Percentiles rank a stretch among this genome's conserved stretches.
Conservation (phyloP, 139 green algal genomes). For the Mesotaenium endlicherianum region DNA sequence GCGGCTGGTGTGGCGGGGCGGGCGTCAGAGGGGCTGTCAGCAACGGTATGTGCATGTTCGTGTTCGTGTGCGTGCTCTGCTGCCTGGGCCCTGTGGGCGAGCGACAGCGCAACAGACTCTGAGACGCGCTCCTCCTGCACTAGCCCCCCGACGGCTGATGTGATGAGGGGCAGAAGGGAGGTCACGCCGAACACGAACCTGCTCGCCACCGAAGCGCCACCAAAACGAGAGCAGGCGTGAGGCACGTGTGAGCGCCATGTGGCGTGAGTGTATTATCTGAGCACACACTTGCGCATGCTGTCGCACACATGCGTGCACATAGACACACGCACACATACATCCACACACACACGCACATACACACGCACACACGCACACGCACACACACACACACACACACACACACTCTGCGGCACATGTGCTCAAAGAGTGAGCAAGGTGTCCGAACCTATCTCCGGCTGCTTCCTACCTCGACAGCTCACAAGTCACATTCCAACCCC, state of each 20-base stretch:
- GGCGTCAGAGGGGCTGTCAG: too few relatives aligned
- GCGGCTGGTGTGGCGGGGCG: too few relatives aligned
- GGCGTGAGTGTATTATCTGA: neutral
- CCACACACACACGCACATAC: neutral
- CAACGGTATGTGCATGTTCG: neutral
- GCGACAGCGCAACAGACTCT: neutral
- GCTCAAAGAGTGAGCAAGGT: too few relatives aligned
- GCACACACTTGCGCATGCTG: neutral
- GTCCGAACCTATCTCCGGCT: too few relatives aligned
- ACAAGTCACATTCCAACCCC: too few relatives aligned
- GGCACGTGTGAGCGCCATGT: neutral
- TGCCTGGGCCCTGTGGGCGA: neutral
- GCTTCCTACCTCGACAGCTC: too few relatives aligned
- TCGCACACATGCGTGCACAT: neutral
- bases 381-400: too few relatives aligned
- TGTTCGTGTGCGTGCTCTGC: neutral
- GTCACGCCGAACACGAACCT: constrained; percentile 72
- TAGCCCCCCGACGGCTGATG: constrained; percentile 56
- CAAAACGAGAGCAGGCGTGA: neutral
- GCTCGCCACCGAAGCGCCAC: neutral
- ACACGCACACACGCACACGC: too few relatives aligned
- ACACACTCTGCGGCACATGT: too few relatives aligned
- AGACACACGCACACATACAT: neutral
- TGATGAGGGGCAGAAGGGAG: constrained; percentile 70
- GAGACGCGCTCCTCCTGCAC: constrained; percentile 59